phyloP scores from a whole-genome alignment of 2,329 filamentous ascomycete species.

The Phoma herbarum region DNA sequence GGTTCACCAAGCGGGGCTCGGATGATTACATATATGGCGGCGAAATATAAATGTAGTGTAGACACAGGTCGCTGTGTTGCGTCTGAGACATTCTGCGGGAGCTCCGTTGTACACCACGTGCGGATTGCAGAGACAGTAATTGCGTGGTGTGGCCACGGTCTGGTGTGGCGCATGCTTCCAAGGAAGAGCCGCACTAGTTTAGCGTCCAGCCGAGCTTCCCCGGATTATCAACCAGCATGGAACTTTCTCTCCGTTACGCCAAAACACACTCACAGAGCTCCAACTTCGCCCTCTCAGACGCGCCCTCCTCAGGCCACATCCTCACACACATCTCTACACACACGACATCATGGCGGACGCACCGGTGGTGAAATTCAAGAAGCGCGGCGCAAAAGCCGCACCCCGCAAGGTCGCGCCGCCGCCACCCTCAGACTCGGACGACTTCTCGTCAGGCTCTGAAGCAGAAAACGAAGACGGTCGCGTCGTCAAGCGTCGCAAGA shows the following conservation, averaged over 20 bases:
- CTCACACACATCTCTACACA: background rate
- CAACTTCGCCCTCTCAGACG: background rate
- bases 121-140: background rate
- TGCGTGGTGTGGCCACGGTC: background rate
- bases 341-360: constrained; percentile 44
- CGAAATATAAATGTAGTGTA: constrained; percentile 4
- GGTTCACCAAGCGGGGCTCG: constrained; percentile 1
- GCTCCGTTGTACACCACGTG: background rate
- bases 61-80: background rate
- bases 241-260: constrained; percentile 16
- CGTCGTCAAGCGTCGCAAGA: constrained; percentile 80
- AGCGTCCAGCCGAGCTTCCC: constrained; percentile 15
- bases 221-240: constrained; percentile 17
- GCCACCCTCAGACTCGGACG: constrained; percentile 65
- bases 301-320: background rate
- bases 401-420: constrained; percentile 85
- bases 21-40: constrained; percentile 6
- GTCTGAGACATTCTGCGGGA: background rate
- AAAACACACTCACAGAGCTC: background rate
- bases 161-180: no score
- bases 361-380: constrained; percentile 81
- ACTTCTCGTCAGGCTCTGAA: constrained; percentile 76
- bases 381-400: constrained; percentile 78
- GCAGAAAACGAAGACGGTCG: constrained; percentile 72
- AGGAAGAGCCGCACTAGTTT: constrained; percentile 8